phyloP scores from a whole-genome alignment of 108 stramenopile genomes.

The Discostella stelligeroides region DNA sequence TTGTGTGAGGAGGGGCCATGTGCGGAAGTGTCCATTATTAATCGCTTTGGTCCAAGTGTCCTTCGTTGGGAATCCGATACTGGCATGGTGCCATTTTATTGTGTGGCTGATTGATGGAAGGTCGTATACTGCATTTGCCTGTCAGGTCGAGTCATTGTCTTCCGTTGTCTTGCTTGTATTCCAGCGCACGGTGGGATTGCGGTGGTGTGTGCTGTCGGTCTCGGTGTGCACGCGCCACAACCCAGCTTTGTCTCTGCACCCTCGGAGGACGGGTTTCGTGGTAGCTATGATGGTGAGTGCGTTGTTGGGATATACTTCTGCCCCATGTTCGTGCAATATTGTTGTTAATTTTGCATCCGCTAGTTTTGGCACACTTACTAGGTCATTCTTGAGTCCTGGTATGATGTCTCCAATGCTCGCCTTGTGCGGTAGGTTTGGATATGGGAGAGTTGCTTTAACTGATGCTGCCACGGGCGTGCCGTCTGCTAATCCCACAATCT shows the following conservation, averaged over 20 bases:
- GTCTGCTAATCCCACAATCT: background rate
- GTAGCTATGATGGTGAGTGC: background rate
- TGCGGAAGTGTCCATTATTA: background rate
- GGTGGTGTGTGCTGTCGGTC: no score
- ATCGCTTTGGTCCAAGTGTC: constrained; percentile 2
- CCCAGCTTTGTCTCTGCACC: background rate
- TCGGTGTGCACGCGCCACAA: background rate
- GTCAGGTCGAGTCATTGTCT: background rate
- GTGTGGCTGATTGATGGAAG: background rate
- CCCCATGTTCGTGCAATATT: background rate
- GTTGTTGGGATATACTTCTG: background rate
- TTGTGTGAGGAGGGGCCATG: constrained; percentile 5
- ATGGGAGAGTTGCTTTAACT: background rate
- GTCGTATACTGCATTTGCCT: background rate
- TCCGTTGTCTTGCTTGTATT: background rate
- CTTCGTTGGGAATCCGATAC: background rate
- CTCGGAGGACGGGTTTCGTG: background rate
- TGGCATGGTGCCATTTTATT: background rate
- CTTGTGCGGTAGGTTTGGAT: background rate
- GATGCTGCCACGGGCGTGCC: background rate
- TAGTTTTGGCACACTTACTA: no score
- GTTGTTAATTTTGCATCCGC: background rate
- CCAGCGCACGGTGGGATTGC: no score
- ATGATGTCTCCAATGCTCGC: background rate
- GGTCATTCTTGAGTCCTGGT: background rate